phyloP scores from a whole-genome alignment of 2,329 filamentous ascomycete genomes.

The Elsinoe arachidis region DNA sequence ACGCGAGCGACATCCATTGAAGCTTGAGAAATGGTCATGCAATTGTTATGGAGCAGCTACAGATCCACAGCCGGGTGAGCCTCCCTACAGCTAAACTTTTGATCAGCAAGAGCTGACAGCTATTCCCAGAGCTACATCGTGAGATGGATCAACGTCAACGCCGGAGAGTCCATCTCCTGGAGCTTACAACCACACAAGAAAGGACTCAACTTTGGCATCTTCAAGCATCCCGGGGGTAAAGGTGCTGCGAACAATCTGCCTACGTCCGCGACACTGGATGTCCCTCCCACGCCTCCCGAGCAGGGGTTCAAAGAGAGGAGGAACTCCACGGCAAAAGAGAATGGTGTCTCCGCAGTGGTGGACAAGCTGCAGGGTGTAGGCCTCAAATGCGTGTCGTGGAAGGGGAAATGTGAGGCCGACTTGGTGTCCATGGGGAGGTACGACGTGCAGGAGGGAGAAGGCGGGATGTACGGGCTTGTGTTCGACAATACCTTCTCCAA shows the following conservation, averaged over 20 bases:
- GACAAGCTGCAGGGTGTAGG: constrained; percentile 57
- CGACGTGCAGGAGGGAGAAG: constrained; percentile 64
- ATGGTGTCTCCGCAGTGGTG: constrained; percentile 53
- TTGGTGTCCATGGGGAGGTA: constrained; percentile 87
- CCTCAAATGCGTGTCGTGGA: constrained; percentile 61
- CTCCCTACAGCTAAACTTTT: neutral
- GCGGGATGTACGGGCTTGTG: constrained; percentile 90
- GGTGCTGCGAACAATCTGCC: constrained; percentile 33
- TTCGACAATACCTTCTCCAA: constrained; percentile 99
- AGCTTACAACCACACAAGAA: constrained; percentile 97
- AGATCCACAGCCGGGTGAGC: constrained; percentile 12
- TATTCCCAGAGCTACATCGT: constrained; percentile 79
- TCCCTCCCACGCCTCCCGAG: constrained; percentile 44
- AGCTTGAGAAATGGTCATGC: neutral
- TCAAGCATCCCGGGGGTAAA: constrained; percentile 83
- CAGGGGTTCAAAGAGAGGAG: constrained; percentile 46
- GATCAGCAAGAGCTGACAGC: constrained; percentile 7
- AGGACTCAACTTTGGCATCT: constrained; percentile 95
- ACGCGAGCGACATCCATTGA: neutral
- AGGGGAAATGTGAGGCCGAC: constrained; percentile 92
- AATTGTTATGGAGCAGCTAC: constrained; percentile 11
- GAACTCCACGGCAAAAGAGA: constrained; percentile 27
- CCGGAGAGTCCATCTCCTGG: constrained; percentile 91
- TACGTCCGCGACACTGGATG: constrained; percentile 33
- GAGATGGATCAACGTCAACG: constrained; percentile 88